A percentile compares a stretch with the other conserved stretches of the same genome.
These are phyloP conservation scores for Leptographium wingfieldii DNA, from an alignment of 2,329 filamentous ascomycete species.

Conservation along the genomic window DNA sequence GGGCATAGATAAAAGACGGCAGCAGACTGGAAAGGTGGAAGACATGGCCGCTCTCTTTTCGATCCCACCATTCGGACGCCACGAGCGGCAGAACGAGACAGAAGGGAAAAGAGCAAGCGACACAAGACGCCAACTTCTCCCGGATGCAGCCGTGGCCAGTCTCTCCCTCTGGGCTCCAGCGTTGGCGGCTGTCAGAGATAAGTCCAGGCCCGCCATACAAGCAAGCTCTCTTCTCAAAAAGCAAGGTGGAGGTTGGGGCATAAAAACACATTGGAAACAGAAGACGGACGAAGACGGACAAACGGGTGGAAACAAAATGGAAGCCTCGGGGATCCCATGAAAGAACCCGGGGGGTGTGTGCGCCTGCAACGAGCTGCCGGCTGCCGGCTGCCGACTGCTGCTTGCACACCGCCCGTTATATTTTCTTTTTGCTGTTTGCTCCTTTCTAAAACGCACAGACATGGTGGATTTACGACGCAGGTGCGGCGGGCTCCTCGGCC, in stretches of 20 bases:
- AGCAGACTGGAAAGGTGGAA: neutral
- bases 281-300: neutral
- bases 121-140: neutral
- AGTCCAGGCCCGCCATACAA: neutral
- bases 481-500: slow-evolving; percentile 33
- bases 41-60: neutral
- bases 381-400: neutral
- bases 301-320: neutral
- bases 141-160: neutral
- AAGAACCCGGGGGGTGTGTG: neutral
- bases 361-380: neutral
- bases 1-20: neutral
- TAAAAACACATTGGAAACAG: neutral
- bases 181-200: neutral
- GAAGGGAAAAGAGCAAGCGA: neutral
- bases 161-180: neutral
- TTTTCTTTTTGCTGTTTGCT: neutral
- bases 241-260: neutral
- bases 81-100: neutral
- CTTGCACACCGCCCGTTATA: neutral
- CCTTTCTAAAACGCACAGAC: neutral
- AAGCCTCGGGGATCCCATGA: neutral
- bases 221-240: neutral
- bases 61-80: neutral
- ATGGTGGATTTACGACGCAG: slow-evolving; percentile 16